Evolutionary conservation across 495 filamentous ascomycete genomes (phyloP).

Genomic region (Penicillium daleae): DNA sequence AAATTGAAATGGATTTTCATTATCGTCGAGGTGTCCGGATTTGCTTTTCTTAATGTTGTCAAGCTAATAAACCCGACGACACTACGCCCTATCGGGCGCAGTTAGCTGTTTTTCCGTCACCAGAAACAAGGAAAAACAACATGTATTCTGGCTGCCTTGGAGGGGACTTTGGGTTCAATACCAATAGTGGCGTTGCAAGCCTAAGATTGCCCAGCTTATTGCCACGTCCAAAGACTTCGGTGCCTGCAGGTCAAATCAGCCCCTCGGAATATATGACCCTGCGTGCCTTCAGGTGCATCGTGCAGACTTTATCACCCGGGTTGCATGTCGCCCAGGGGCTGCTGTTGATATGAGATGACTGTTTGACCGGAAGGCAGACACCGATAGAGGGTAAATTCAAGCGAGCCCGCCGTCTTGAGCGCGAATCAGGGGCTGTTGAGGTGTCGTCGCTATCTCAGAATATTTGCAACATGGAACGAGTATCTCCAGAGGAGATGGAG

Average conservation of each 20-base stretch:
- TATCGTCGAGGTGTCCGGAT: background rate
- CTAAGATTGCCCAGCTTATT: background rate
- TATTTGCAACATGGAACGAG: background rate
- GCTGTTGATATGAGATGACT: background rate
- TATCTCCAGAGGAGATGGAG: background rate
- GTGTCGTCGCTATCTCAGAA: background rate
- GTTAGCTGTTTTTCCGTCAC: background rate
- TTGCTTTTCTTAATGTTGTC: too few species aligned
- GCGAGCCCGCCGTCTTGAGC: background rate
- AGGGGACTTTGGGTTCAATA: background rate
- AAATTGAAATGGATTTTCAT: background rate
- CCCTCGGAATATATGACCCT: conserved; percentile 1
- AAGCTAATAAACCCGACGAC: background rate
- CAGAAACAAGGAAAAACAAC: background rate
- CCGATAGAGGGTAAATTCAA: background rate
- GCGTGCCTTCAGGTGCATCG: background rate
- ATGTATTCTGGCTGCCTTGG: background rate
- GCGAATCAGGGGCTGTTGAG: background rate
- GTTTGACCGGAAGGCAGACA: background rate
- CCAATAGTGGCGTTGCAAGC: background rate
- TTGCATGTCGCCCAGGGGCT: background rate
- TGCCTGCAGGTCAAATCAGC: background rate
- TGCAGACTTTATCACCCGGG: background rate
- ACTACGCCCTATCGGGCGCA: background rate
- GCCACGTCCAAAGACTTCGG: background rate